Evolutionary conservation across 768 basidiomycete species (phyloP), one percentile per base, ranked within the genome.

Genomic region (Lentinula sp.): DNA sequence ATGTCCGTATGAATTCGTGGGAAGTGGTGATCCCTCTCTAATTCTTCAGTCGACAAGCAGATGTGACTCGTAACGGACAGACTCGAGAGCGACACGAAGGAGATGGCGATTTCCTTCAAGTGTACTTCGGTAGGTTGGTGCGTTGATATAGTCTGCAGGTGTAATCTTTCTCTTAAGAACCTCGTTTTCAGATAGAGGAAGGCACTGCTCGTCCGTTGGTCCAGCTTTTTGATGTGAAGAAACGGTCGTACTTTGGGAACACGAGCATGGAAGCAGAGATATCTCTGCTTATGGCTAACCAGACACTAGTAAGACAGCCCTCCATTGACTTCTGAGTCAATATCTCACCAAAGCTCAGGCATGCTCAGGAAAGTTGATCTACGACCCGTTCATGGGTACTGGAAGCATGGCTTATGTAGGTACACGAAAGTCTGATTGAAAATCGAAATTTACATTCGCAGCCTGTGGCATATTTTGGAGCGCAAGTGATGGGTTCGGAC

Each of bases 221-320:
- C 52, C 72, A 76, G 52, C 81, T 75, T 57, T 96, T 93, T 62
- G 88, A 92, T 62, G 89, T 99, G 53, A 98, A 97, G 72, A 92
- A 93, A 66, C 82, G 97, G 8, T 76, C 77, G 13, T 98, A 91
- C 69, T 98, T 86, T 71, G 97, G 97, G 3, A 99, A 95, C 65
- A 99, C 97, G 0, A 92, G 91, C 67, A 99, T 99, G 97, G 95
- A 97, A 66, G 86, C 96, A 0, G 95, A 98, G 71, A 88, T 98
- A 52, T 95, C 94, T 1, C 76, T 99, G 49, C 73, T 98, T 32
- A 98, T 98, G 95, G 93, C 95, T 8, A 96, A 96, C 66, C 97
- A 99, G 72, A 87, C 95, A 0, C 75, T 96, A 73, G 94, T 91
- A 64, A 53, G 78, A 41, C 42, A 13, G 39, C 59, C 18, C 33